Evolutionary conservation across 805 yeast species (phyloP).

Genomic region (Kurtzmaniella cleridarum): DNA sequence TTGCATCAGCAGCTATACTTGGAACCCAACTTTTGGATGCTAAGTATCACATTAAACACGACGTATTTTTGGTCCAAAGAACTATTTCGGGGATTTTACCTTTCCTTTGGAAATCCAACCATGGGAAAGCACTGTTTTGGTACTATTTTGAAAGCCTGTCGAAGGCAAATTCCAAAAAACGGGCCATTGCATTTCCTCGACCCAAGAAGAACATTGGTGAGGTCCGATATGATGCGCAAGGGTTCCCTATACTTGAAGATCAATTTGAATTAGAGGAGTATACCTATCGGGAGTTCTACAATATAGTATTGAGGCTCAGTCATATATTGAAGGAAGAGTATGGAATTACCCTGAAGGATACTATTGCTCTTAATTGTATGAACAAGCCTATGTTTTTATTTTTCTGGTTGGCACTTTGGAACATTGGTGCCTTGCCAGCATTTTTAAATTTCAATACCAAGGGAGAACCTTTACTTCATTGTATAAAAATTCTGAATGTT

Average conservation of each 20-base stretch:
- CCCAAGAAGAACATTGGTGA: conserved; percentile 30
- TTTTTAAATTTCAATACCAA: conserved; percentile 76
- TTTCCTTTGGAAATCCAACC: conserved; percentile 30
- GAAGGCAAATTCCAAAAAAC: conserved; percentile 39
- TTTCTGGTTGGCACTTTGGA: conserved; percentile 85
- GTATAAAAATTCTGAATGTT: conserved; percentile 64
- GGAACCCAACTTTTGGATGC: conserved; percentile 45
- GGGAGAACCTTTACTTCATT: conserved; percentile 73
- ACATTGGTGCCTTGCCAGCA: conserved; percentile 85
- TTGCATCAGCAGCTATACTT: conserved; percentile 37
- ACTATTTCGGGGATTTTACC: conserved; percentile 36
- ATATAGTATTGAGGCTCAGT: conserved; percentile 60
- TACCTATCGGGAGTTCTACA: conserved; percentile 67
- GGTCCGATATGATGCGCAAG: conserved; percentile 18
- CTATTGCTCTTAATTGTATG: conserved; percentile 69
- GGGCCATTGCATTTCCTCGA: conserved; percentile 62
- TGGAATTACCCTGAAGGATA: conserved; percentile 60
- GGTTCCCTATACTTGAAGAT: conserved; percentile 42
- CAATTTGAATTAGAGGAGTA: conserved; percentile 56
- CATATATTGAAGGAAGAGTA: conserved; percentile 57
- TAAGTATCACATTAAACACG: conserved; percentile 45
- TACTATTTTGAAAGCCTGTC: conserved; percentile 60
- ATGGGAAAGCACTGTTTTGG: conserved; percentile 59
- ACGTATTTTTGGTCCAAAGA: conserved; percentile 44
- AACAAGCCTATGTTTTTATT: conserved; percentile 80